Evolutionary conservation across 2,329 filamentous ascomycete genomes (phyloP).

Genomic region (Scleromitrula shiraiana): DNA sequence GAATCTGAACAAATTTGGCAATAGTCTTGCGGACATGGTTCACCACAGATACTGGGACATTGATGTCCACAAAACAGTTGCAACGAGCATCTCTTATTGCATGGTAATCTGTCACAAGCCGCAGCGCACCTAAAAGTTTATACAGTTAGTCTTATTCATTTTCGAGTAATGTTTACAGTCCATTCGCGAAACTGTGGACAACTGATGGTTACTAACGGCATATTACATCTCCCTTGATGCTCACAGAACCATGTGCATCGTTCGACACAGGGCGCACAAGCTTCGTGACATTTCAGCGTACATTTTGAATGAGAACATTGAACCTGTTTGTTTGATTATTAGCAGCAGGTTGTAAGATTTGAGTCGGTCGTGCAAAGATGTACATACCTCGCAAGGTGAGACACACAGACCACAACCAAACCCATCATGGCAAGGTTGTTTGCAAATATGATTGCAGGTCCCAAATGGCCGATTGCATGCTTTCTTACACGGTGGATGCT

Average conservation of each 20-base stretch:
- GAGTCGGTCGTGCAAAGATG: neutral
- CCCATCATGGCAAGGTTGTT: slow-evolving; percentile 42
- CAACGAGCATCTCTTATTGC: slow-evolving; percentile 48
- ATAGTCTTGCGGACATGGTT: slow-evolving; percentile 46
- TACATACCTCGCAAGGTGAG: slow-evolving; percentile 41
- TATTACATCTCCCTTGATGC: slow-evolving; percentile 38
- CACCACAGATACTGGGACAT: slow-evolving; percentile 59
- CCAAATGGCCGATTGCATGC: slow-evolving; percentile 42
- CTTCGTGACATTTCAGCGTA: slow-evolving; percentile 46
- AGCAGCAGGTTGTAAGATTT: neutral
- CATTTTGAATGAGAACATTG: slow-evolving; percentile 54
- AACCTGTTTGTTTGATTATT: slow-evolving; percentile 33
- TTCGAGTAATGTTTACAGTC: no score
- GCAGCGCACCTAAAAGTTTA: slow-evolving; percentile 47
- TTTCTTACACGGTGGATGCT: slow-evolving; percentile 42
- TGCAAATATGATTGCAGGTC: slow-evolving; percentile 51
- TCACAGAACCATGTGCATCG: slow-evolving; percentile 47
- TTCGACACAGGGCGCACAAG: slow-evolving; percentile 54
- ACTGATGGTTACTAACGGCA: slow-evolving; percentile 22
- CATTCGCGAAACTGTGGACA: no score
- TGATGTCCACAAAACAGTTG: slow-evolving; percentile 50
- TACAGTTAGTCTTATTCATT: neutral
- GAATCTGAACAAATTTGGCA: slow-evolving; percentile 55
- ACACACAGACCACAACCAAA: slow-evolving; percentile 40
- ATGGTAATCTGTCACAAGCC: slow-evolving; percentile 61